These are phyloP conservation scores for Crithidia expoeki DNA, from an alignment of 208 protist species.

Conservation along the genomic window DNA sequence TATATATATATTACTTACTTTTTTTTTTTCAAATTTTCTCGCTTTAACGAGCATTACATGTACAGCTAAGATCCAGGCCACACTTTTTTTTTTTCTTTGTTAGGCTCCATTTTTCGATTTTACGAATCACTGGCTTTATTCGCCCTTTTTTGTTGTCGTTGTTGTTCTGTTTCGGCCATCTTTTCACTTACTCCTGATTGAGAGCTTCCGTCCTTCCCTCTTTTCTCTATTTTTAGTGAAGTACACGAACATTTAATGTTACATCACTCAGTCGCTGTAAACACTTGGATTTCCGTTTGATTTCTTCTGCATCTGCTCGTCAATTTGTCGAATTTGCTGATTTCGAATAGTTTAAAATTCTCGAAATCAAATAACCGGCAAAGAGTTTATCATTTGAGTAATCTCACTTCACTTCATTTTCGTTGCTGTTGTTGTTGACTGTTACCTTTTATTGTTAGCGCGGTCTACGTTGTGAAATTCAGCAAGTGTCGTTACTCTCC, in stretches of 20 bases:
- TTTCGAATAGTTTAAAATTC: too few species aligned
- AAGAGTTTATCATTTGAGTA: too few species aligned
- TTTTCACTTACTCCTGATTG: neutral
- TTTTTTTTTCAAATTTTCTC: neutral
- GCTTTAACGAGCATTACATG: slow-evolving; percentile 3
- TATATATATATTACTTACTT: too few species aligned
- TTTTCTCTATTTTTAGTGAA: too few species aligned
- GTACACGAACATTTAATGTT: too few species aligned
- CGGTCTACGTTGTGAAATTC: neutral
- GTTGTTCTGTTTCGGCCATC: neutral
- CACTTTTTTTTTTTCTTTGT: slow-evolving; percentile 1
- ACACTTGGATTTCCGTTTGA: too few species aligned
- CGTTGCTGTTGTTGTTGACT: slow-evolving; percentile 1
- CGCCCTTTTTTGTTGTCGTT: neutral
- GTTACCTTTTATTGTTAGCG: neutral
- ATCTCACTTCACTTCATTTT: neutral
- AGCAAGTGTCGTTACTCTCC: neutral
- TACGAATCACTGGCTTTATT: neutral
- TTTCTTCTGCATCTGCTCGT: too few species aligned
- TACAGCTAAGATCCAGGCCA: slow-evolving; percentile 5
- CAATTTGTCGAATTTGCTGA: too few species aligned
- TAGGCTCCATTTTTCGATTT: neutral
- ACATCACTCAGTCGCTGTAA: too few species aligned
- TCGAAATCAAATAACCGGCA: too few species aligned
- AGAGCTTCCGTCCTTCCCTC: too few species aligned